phyloP scores from a whole-genome alignment of 2,329 filamentous ascomycete species.

The Fusarium mundagurra region DNA sequence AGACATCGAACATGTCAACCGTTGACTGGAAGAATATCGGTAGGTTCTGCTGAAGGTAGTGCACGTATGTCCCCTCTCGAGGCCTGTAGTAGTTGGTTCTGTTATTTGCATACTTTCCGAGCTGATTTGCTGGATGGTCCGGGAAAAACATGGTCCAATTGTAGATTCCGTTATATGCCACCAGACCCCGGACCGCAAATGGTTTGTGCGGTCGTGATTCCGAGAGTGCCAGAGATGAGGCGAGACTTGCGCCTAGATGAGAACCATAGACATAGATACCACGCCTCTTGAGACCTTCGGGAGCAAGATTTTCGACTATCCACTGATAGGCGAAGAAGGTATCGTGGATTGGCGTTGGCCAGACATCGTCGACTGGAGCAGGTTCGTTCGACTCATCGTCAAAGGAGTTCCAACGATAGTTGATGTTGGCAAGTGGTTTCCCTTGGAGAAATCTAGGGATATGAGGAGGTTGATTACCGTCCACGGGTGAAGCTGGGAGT shows the following conservation, averaged over 20 bases:
- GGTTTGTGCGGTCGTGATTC: conserved; percentile 57
- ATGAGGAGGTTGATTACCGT: conserved; percentile 36
- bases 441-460: conserved; percentile 55
- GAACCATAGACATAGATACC: conserved; percentile 62
- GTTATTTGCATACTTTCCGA: conserved; percentile 26
- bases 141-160: conserved; percentile 71
- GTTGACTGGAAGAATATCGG: conserved; percentile 60
- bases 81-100: conserved; percentile 18
- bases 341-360: conserved; percentile 69
- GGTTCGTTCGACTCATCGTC: conserved; percentile 26
- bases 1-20: conserved; percentile 65
- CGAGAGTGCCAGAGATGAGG: conserved; percentile 66
- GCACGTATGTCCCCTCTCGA: conserved; percentile 49
- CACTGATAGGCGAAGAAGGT: conserved; percentile 63
- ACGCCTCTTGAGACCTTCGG: conserved; percentile 49
- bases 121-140: conserved; percentile 58
- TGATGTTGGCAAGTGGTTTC: conserved; percentile 63
- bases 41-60: conserved; percentile 49
- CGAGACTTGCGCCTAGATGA: conserved; percentile 66
- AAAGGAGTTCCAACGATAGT: conserved; percentile 65
- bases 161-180: conserved; percentile 69
- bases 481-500: conserved; percentile 60
- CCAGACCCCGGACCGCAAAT: conserved; percentile 62
- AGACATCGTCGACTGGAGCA: conserved; percentile 47
- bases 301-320: conserved; percentile 58